A percentile compares a stretch with the other conserved stretches of the same genome.
Evolutionary conservation across 2,329 filamentous ascomycete species (phyloP).

Genomic region (Talaromyces sp.): DNA sequence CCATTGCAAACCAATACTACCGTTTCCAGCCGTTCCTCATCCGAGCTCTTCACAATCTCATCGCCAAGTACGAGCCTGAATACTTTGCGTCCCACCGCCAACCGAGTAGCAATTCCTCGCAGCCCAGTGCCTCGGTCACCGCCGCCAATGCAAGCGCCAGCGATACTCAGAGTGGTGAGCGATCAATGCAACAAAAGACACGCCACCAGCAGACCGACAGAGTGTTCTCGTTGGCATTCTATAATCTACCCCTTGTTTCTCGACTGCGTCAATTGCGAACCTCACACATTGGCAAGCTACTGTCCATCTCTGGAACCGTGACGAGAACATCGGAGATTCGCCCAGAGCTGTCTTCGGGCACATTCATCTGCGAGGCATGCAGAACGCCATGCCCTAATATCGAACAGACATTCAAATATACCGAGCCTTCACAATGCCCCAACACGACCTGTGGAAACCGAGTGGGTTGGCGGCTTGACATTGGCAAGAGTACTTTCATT

Average conservation of each 20-base stretch:
- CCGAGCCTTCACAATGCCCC: slow-evolving; percentile 91
- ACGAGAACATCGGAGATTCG: slow-evolving; percentile 95
- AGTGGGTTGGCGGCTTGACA: slow-evolving; percentile 91
- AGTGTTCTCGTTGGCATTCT: slow-evolving; percentile 87
- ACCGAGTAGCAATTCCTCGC: slow-evolving; percentile 62
- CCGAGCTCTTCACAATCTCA: slow-evolving; percentile 82
- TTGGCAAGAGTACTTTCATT: slow-evolving; percentile 92
- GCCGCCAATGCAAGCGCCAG: slow-evolving; percentile 58
- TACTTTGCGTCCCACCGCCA: slow-evolving; percentile 93
- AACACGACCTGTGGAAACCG: slow-evolving; percentile 84
- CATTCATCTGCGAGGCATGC: slow-evolving; percentile 87
- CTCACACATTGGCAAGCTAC: slow-evolving; percentile 81
- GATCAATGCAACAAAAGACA: slow-evolving; percentile 61
- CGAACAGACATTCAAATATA: slow-evolving; percentile 96
- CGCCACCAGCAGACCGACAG: slow-evolving; percentile 95
- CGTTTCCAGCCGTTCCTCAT: slow-evolving; percentile 90
- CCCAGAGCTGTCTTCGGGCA: slow-evolving; percentile 85
- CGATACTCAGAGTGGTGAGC: slow-evolving; percentile 51
- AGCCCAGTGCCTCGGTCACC: slow-evolving; percentile 60
- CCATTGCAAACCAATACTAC: slow-evolving; percentile 87
- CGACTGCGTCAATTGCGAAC: slow-evolving; percentile 81
- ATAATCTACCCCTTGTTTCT: slow-evolving; percentile 84
- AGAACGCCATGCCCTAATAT: slow-evolving; percentile 80
- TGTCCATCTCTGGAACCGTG: slow-evolving; percentile 94
- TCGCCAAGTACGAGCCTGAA: slow-evolving; percentile 86